Percentiles rank a stretch among this genome's conserved stretches.
Evolutionary conservation across 2,329 filamentous ascomycete genomes (phyloP).

Genomic region (Beauveria brongniartii): DNA sequence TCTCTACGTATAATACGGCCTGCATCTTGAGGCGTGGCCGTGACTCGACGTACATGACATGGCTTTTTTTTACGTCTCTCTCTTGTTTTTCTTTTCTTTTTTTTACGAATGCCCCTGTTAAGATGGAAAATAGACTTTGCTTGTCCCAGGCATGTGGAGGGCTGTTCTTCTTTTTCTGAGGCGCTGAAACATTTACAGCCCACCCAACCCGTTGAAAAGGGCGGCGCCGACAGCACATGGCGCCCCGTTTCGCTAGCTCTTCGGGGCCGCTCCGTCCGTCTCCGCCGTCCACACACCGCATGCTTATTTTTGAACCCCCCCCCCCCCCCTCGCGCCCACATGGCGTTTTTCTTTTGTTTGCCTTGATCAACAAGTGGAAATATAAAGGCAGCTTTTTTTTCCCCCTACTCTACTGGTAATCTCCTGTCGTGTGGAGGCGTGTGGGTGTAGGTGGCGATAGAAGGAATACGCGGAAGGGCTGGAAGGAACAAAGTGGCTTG

Average conservation of each 20-base stretch:
- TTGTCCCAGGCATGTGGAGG: no score
- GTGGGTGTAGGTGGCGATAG: no score
- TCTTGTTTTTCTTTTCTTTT: neutral
- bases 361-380: neutral
- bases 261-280: conserved; percentile 1
- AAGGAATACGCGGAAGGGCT: no score
- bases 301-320: neutral
- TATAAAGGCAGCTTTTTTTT: neutral
- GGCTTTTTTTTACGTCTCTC: neutral
- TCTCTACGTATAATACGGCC: neutral
- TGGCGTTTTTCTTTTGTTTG: neutral
- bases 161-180: no score
- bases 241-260: neutral
- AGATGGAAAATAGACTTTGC: no score
- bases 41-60: neutral
- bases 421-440: no score
- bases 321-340: neutral
- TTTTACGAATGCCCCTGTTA: neutral
- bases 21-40: neutral
- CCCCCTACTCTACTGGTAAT: no score
- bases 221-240: neutral
- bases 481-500: no score
- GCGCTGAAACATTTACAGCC: no score
- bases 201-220: neutral
- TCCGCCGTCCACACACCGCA: neutral